Evolutionary conservation across 352 stramenopile genomes (phyloP).

Genomic region (Globisporangium rhizosaccharum): DNA sequence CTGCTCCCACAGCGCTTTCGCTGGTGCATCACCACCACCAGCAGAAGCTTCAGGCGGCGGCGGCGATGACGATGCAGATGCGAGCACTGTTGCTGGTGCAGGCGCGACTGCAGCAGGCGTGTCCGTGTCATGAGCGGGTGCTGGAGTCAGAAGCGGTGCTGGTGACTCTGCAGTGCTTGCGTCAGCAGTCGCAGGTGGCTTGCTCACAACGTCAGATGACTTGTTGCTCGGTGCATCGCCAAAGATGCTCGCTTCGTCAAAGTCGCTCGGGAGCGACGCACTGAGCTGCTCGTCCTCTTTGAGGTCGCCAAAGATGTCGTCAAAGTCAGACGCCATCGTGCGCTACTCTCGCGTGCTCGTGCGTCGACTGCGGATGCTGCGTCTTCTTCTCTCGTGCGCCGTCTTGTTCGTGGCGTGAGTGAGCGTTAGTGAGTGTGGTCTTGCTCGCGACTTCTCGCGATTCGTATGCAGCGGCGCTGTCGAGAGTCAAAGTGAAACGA

Average conservation of each 20-base stretch:
- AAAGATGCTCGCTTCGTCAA: constrained; percentile 56
- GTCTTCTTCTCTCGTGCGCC: not conserved
- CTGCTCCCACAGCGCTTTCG: constrained; percentile 19
- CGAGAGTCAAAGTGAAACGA: no score
- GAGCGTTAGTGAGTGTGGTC: no score
- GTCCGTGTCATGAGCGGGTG: no score
- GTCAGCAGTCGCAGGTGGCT: not conserved
- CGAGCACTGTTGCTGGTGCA: constrained; percentile 3
- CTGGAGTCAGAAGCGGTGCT: no score
- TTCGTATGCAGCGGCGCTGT: no score
- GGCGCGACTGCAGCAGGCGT: not conserved
- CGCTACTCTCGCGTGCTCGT: not conserved
- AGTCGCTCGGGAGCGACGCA: constrained; percentile 32
- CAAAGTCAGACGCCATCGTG: constrained; percentile 46
- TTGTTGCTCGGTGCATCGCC: constrained; percentile 17
- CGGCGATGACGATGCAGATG: constrained; percentile 3
- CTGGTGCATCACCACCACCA: no score
- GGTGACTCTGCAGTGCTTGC: not conserved
- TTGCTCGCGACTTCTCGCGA: no score
- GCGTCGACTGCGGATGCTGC: not conserved
- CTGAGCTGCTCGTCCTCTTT: constrained; percentile 54
- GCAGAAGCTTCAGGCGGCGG: not conserved
- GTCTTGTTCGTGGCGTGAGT: no score
- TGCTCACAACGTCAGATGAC: not conserved
- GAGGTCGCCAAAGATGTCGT: constrained; percentile 78